Conservation (phyloP, 108 stramenopile species). For the Aurantiochytrium sp. region DNA sequence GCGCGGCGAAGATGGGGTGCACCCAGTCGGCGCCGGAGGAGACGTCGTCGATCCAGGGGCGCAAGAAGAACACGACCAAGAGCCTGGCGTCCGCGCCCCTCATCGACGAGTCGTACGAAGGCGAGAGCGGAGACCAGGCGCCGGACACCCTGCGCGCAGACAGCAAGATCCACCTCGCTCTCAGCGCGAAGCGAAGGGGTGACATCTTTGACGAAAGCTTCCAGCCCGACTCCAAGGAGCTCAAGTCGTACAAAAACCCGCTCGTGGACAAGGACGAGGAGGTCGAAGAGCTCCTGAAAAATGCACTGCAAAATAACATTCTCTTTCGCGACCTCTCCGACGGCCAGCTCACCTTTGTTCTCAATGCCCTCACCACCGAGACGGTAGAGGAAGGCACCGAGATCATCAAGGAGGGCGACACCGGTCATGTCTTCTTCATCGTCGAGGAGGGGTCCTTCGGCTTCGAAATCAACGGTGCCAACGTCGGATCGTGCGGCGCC, state of each 20-base stretch:
- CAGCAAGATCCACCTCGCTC: neutral
- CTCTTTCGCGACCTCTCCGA: constrained; percentile 12
- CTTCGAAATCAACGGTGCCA: neutral
- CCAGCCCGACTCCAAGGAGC: neutral
- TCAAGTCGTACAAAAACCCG: neutral
- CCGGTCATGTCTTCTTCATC: constrained; percentile 86
- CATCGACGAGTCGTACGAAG: neutral
- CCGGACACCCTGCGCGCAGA: neutral
- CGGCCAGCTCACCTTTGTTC: neutral
- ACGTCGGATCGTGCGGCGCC: neutral
- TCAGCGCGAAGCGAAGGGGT: neutral
- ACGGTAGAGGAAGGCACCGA: constrained; percentile 47
- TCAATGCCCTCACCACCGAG: neutral
- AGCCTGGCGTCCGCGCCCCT: neutral
- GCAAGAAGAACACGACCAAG: neutral
- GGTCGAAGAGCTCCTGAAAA: neutral
- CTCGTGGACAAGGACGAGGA: neutral
- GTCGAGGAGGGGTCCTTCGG: constrained; percentile 70
- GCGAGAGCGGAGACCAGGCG: neutral
- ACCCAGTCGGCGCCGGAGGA: neutral
- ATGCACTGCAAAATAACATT: neutral
- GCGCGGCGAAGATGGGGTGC: neutral
- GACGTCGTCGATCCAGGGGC: neutral
- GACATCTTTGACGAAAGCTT: constrained; percentile 15
- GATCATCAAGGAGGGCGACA: constrained; percentile 72